Base-by-base conservation (phyloP, 2,329 filamentous ascomycete genomes). In the Ophiobolus disseminans region DNA sequence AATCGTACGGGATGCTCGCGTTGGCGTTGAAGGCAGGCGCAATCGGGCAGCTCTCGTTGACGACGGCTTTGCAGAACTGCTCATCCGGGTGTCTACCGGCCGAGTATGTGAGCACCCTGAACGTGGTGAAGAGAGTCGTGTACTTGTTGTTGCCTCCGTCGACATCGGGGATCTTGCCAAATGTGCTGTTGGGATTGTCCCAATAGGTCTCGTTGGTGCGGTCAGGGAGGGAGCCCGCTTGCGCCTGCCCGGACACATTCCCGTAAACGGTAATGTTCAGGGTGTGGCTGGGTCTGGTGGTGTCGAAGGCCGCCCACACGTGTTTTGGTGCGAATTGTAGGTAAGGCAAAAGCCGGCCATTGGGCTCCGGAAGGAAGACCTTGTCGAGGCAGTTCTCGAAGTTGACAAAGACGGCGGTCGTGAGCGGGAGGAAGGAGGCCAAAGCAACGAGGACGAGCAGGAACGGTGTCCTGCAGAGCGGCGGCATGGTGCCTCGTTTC, bases 231-330 rank as follows among this genome's bases (percentile, higher is more conserved):
- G 73, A 51, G n/a, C 78, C 76, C 10, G 75, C 67, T 2, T 79
- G 78, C 35, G 82, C 80, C 40, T 87, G 84, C 37, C 94, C 94
- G 7, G 87, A 89, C 22, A 97, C 91, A 73, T 97, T 97, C 41
- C 92, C 93, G 78, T 91, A 97, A 37, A 96, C 82, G 1, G 86
- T 94, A 45, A 97, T 78, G 55, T 83, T 85, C 39, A 99, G 79
- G 31, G 81, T 83, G 66, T 92, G 85, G 40, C 76, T 80, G 4
- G 82, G 70, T 55, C 82, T 76, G 11, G 76, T 72, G 21, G 82
- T 80, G 62, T 90, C 82, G 77, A 96, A 96, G 16, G 77, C 75
- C 47, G 90, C 93, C 63, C 89, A 86, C 48, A 94, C 83, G 60
- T 83, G 86, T 26, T 87, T 73, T 2, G 94, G 92, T 10, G 85